phyloP scores from a whole-genome alignment of 2,329 filamentous ascomycete species.

The Penicillium crustosum region DNA sequence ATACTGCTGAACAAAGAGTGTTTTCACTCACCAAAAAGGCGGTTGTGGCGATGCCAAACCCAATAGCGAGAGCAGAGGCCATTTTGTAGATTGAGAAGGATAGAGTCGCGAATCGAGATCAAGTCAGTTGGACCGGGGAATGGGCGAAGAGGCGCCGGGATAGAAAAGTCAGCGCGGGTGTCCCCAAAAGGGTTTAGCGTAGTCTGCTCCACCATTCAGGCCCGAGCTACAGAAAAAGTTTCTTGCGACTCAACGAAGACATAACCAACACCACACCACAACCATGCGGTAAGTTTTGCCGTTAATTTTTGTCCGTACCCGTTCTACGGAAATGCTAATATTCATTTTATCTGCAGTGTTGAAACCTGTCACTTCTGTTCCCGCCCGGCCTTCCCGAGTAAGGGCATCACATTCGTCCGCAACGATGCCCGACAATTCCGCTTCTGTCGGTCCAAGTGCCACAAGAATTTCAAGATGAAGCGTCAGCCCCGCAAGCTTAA shows the following conservation, averaged over 20 bases:
- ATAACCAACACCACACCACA: conserved; percentile 22
- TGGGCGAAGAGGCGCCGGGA: conserved; percentile 19
- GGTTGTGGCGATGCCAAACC: conserved; percentile 52
- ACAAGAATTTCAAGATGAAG: conserved; percentile 94
- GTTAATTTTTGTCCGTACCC: not conserved
- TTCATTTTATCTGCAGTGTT: conserved; percentile 30
- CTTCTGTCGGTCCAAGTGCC: conserved; percentile 68
- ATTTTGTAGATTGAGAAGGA: conserved; percentile 29
- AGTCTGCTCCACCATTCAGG: conserved; percentile 27
- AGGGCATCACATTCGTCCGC: conserved; percentile 66
- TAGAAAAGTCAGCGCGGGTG: conserved; percentile 41
- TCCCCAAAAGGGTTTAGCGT: conserved; percentile 37
- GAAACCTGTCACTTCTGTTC: conserved; percentile 73
- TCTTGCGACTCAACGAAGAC: conserved; percentile 23
- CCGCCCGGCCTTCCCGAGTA: conserved; percentile 64
- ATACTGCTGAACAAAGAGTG: not conserved
- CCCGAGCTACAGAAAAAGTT: conserved; percentile 27
- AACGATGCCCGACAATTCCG: conserved; percentile 66
- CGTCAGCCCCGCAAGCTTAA: conserved; percentile 94
- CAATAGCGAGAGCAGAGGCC: conserved; percentile 46
- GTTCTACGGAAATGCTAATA: conserved; percentile 3
- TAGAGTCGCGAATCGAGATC: conserved; percentile 7
- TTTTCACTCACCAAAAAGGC: conserved; percentile 72
- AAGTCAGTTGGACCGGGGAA: conserved; percentile 7
- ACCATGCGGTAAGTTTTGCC: conserved; percentile 27